Base-by-base conservation (phyloP, 139 green algal genomes). In the Micractinium conductrix region DNA sequence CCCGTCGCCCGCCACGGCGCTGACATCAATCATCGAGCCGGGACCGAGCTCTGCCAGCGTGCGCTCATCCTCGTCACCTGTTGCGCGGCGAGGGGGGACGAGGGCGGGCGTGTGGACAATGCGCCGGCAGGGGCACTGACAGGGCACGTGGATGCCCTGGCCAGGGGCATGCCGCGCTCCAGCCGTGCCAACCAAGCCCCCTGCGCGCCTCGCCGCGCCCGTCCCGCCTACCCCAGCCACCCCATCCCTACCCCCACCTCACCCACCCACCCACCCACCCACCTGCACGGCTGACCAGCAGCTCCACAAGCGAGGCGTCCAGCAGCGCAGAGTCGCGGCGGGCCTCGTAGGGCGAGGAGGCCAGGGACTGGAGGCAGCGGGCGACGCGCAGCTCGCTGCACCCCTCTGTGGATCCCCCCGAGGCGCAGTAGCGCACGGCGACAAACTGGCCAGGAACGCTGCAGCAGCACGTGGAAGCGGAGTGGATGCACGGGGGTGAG, bases 301-400 rank as follows among this genome's bases (percentile, higher is more conserved):
- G 92, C 92, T 97, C 94, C 28, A 97, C 93, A 19, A 97, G 92
- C 8, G 92, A 92, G 0, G 90, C 93, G 43, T 93, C 92, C 33
- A 96, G 83, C 72, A 91, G 86, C 3, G 92, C 92, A 19, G 89
- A 94, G 74, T 95, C 88, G 0, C 89, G 44, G 9, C 92, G 86
- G 1, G 91, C 90, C 79, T 94, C 88, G 78, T 96, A 95, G 0
- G 93, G 92, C 2, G 88, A 93, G 72, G 78, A 92, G 8, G 91
- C 88, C 17, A 96, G 78, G 62, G 35, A 42, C 24, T 65, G 42
- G 42, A 83, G 78, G 43, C 78, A 62, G 22, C 44, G 62, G 30
- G 78, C 60, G n/a, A 83, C 62, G 21, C 26, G 53, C 78, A 83
- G 40, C 40, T 83, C 22, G 53, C 30, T 21, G 42, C 62, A 63